phyloP scores from a whole-genome alignment of 2,329 filamentous ascomycete genomes.

The Curvularia hawaiiensis region DNA sequence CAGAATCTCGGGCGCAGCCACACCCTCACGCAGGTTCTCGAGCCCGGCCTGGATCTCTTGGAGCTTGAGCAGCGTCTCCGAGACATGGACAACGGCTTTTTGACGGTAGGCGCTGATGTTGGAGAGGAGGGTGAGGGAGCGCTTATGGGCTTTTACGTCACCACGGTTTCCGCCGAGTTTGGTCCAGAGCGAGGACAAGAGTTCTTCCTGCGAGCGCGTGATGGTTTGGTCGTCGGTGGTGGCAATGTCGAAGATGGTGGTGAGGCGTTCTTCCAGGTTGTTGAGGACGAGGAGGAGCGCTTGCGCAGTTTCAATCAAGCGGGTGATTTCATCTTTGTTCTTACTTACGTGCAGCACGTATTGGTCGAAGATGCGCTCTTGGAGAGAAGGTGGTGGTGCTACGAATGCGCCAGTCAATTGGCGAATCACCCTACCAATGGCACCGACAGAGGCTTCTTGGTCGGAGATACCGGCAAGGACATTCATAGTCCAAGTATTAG shows the following conservation, averaged over 20 bases:
- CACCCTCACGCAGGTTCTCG: slow-evolving; percentile 72
- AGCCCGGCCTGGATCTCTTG: slow-evolving; percentile 74
- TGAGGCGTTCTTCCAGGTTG: slow-evolving; percentile 71
- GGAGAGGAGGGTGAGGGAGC: slow-evolving; percentile 67
- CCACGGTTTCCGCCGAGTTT: slow-evolving; percentile 71
- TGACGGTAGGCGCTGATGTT: slow-evolving; percentile 71
- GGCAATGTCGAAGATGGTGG: slow-evolving; percentile 71
- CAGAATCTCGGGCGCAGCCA: slow-evolving; percentile 68
- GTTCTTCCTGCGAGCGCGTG: slow-evolving; percentile 64
- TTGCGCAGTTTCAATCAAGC: slow-evolving; percentile 72
- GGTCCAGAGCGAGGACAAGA: slow-evolving; percentile 74
- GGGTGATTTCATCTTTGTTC: slow-evolving; percentile 71
- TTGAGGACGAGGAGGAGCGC: slow-evolving; percentile 68
- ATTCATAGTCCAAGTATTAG: slow-evolving; percentile 75
- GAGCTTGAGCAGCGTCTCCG: slow-evolving; percentile 71
- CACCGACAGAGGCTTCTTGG: slow-evolving; percentile 47
- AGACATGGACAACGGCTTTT: slow-evolving; percentile 71
- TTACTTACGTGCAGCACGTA: slow-evolving; percentile 74
- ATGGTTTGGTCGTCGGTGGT: slow-evolving; percentile 66
- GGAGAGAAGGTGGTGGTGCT: slow-evolving; percentile 27
- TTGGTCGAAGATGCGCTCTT: slow-evolving; percentile 68
- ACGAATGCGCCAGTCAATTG: slow-evolving; percentile 64
- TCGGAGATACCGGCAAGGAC: slow-evolving; percentile 67
- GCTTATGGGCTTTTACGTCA: slow-evolving; percentile 64
- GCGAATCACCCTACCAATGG: slow-evolving; percentile 51